Percentiles rank a stretch among this genome's conserved stretches.
phyloP scores from a whole-genome alignment of 2,329 filamentous ascomycete species.

The Corinectria fuckeliana region DNA sequence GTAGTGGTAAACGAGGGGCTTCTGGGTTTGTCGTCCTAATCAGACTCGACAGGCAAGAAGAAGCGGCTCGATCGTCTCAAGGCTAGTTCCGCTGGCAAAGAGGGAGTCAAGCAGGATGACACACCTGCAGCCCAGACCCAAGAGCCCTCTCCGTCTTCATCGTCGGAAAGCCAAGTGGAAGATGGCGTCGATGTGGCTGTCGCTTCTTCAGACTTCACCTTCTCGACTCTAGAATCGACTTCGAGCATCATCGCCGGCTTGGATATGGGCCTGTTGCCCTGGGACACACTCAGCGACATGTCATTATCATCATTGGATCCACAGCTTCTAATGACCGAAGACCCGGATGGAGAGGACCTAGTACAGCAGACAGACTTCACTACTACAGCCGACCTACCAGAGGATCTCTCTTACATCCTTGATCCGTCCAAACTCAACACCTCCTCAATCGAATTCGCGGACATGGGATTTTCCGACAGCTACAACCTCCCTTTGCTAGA shows the following conservation, averaged over 20 bases:
- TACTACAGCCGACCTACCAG: background rate
- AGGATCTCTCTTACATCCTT: constrained; percentile 26
- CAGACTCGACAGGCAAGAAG: constrained; percentile 38
- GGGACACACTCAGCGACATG: constrained; percentile 30
- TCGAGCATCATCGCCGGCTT: constrained; percentile 28
- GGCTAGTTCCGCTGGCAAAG: constrained; percentile 16
- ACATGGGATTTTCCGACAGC: constrained; percentile 51
- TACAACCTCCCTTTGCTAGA: constrained; percentile 56
- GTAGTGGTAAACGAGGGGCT: background rate
- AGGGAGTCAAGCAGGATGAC: constrained; percentile 3
- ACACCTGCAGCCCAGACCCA: background rate
- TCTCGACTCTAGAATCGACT: constrained; percentile 10
- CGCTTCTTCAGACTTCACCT: background rate
- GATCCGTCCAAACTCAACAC: constrained; percentile 30
- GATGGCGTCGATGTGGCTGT: background rate
- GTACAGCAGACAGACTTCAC: constrained; percentile 1
- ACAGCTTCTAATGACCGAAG: constrained; percentile 17
- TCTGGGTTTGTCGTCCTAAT: constrained; percentile 3
- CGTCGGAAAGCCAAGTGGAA: constrained; percentile 13
- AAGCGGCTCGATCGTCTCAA: constrained; percentile 42
- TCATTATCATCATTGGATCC: constrained; percentile 28
- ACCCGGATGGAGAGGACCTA: constrained; percentile 6
- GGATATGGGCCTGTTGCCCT: constrained; percentile 32
- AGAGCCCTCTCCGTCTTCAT: constrained; percentile 7
- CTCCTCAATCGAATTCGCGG: constrained; percentile 27